Base-by-base conservation (phyloP, 2,329 filamentous ascomycete genomes). In the Sclerotinia minor region DNA sequence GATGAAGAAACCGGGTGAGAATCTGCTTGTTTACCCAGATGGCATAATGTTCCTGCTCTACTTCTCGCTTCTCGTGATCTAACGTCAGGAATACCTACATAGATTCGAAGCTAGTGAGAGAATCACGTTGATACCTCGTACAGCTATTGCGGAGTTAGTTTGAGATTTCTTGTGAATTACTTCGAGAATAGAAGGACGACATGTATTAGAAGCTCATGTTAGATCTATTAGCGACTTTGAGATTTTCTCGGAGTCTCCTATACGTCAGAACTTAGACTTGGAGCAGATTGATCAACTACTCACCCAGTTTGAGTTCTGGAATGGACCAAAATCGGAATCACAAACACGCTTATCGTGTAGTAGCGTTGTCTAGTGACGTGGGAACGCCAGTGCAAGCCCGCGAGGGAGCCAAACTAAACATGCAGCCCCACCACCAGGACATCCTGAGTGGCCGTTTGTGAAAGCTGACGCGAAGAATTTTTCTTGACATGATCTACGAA, bases 381-480 rank as follows among this genome's bases (percentile, higher is more conserved):
- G 58, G 45, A 45, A 7, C 11, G 38, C 3, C 38, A 41, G 11
- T 41, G 13, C 11, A 41, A 41, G 38, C 38, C 52, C 11, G 21
- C 44, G 58, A 50, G 45, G 45, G 32, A 32, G 15, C 24, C n/a
- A 50, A 26, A 38, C 8, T 19, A 50, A 26, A 26, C 21, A 38
- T 38, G 45, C 45, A 60, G 59, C 59, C 59, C 59, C 59, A 63
- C 59, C 15, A 21, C 38, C n/a, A 49, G 24, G 19, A 11, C n/a
- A 17, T 8, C 15, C 11, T 26, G 59, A 50, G 29, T 60, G 44
- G 58, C 26, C 29, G 44, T 35, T 35, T 24, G 44, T 41, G 29
- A 50, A n/a, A 24, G 24, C 47, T 52, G 59, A 50, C 32, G 32
- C 59, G 59, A 63, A 63, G 59, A 63, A 55, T 8, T 50, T 63